Evolutionary conservation across 2,329 filamentous ascomycete genomes (phyloP).

Genomic region (Alternaria hordeiaustralica): DNA sequence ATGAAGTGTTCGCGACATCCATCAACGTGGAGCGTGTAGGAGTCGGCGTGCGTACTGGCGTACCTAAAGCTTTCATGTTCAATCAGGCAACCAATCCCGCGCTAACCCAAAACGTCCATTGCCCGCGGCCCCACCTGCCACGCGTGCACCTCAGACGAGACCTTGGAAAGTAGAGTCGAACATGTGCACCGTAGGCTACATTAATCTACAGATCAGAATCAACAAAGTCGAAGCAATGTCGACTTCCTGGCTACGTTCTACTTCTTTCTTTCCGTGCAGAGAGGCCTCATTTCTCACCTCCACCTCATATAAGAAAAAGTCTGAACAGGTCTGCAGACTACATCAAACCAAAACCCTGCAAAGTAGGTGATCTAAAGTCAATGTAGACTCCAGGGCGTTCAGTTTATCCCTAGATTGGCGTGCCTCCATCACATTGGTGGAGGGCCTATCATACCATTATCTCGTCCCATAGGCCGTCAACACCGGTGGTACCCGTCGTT

Average conservation of each 20-base stretch:
- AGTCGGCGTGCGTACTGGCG: neutral
- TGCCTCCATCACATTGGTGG: neutral
- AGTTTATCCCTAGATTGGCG: too few species aligned
- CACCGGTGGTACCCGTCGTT: neutral
- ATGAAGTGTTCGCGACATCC: neutral
- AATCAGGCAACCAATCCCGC: neutral
- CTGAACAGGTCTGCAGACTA: neutral
- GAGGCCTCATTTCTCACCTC: too few species aligned
- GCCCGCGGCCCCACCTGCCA: neutral
- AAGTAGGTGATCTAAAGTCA: too few species aligned
- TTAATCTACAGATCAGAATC: neutral
- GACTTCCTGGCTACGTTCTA: neutral
- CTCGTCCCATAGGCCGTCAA: neutral
- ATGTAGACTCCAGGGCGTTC: too few species aligned
- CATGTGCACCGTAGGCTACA: neutral
- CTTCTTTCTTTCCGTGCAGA: neutral
- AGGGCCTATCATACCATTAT: neutral
- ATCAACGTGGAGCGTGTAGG: neutral
- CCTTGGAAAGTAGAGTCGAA: neutral
- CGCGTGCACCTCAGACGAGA: neutral
- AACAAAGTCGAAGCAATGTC: neutral
- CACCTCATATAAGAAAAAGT: neutral
- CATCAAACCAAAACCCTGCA: too few species aligned
- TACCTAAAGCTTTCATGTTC: neutral
- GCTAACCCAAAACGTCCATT: neutral